Evolutionary conservation across 805 yeast species (phyloP).

Genomic region (Cyberlindnera americana): DNA sequence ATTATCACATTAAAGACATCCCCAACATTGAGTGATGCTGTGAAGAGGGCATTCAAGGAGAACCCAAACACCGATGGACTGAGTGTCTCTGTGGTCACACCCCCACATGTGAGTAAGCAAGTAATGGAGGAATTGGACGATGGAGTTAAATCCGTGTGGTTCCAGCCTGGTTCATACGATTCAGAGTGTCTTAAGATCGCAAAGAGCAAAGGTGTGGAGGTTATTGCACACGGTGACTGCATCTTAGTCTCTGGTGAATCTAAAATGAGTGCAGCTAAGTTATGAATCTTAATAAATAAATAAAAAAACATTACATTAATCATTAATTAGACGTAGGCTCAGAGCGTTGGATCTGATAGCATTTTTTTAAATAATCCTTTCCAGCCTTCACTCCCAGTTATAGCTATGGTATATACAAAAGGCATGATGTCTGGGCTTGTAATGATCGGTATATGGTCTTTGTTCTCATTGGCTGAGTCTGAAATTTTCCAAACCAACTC

Average conservation of each 20-base stretch:
- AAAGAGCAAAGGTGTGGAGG: slow-evolving; percentile 31
- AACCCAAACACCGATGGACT: slow-evolving; percentile 38
- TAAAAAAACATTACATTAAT: background rate
- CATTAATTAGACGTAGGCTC: background rate
- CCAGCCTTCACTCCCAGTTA: slow-evolving; percentile 29
- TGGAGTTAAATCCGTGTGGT: slow-evolving; percentile 62
- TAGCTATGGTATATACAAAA: slow-evolving; percentile 48
- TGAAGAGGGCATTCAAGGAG: slow-evolving; percentile 29
- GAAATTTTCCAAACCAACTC: slow-evolving; percentile 30
- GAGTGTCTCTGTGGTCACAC: slow-evolving; percentile 69
- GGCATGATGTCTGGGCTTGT: slow-evolving; percentile 63
- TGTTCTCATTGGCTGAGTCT: slow-evolving; percentile 50
- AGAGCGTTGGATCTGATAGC: slow-evolving; percentile 25
- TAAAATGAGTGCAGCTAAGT: slow-evolving; percentile 38
- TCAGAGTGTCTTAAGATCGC: slow-evolving; percentile 43
- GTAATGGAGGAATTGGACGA: slow-evolving; percentile 37
- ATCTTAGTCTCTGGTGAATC: slow-evolving; percentile 65
- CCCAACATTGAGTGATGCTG: slow-evolving; percentile 16
- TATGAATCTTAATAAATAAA: slow-evolving; percentile 19
- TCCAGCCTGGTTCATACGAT: slow-evolving; percentile 80
- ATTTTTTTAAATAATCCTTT: slow-evolving; percentile 40
- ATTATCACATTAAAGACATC: slow-evolving; percentile 45
- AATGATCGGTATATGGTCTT: slow-evolving; percentile 71
- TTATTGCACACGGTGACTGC: slow-evolving; percentile 57
- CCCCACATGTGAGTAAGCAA: slow-evolving; percentile 57